Evolutionary conservation across 495 filamentous ascomycete genomes (phyloP), one percentile per base, ranked within the genome.

Genomic region (Aspergillus saccharolyticus): DNA sequence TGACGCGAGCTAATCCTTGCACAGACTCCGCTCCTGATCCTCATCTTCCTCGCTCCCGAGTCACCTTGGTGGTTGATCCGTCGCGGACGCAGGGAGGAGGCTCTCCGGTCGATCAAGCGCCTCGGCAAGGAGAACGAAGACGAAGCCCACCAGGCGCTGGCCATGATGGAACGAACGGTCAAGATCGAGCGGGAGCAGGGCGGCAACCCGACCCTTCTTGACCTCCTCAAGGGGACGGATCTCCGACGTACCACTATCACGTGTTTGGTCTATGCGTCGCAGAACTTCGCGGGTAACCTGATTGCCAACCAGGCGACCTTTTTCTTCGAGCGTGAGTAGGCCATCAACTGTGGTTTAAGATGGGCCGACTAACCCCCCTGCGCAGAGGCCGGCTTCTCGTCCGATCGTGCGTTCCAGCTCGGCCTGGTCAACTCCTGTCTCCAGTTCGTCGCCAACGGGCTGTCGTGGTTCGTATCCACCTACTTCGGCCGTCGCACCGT

Each of bases 261-360:
- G 39, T 84, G 80, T 61, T 78, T 84, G 78, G 77, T 84, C 20
- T 71, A 71, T 17, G 65, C 67, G 0, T 70, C 66, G 16, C 69
- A 71, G 59, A 71, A 71, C 22, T 69, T 71, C 24, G 67, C 69
- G 4, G 69, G 69, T 48, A 88, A 88, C 66, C 81, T 85, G 3
- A 90, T 93, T 67, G 85, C 82, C 49, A 87, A 88, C 61, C 91
- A 89, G 68, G 86, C 84, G 5, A 89, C 85, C 28, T 85, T 90
- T 64, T 93, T 91, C 71, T 74, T 89, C 49, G 75, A 85, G 57
- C 85, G 56, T 58, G 49, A 53, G 55, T 57, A 18, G 18, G 3
- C 47, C 17, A 1, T n/a, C n/a, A n/a, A n/a, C n/a, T n/a, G n/a
- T n/a, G n/a, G n/a, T n/a, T n/a, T n/a, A 33, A 7, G 19, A 45